Base-by-base conservation (phyloP, 1,284 basidiomycete genomes). In the Moniliella sp. region DNA sequence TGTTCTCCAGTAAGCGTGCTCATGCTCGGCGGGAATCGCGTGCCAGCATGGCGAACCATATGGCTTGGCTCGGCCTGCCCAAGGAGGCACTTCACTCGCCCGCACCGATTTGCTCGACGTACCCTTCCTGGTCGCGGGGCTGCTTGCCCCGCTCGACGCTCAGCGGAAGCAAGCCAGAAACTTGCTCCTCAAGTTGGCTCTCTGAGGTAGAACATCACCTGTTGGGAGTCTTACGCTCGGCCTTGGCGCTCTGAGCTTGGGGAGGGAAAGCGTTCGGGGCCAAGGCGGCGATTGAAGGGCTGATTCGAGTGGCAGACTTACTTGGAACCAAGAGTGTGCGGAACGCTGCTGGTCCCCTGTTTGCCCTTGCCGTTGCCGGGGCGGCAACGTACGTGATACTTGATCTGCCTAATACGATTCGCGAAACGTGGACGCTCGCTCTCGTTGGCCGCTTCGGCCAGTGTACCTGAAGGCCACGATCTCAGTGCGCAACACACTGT, bases 361-460 rank as follows among this genome's bases (percentile, higher is more conserved):
- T 91, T 27, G 21, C 8, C 21, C 21, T 23, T n/a, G n/a, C 8
- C 21, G 21, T 23, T n/a, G 31, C 31, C 1, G 18, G 21, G 11
- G 80, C 81, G 16, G 74, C 78, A 0, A 33, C 52, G 33, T 94
- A 88, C 64, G 66, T 91, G 40, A 67, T 94, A 33, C 64, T 80
- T 46, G 86, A 94, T 54, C 69, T 97, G 15, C 91, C 91, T 0
- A 72, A 67, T 50, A 75, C 81, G 2, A 77, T 99, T 40, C 91
- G n/a, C 70, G 74, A 40, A 93, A 83, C 18, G 46, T 55, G 55
- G 55, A 2, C 42, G 55, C 10, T 42, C 36, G 34, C 40, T 58
- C 28, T 39, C 43, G 36, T n/a, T 12, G 11, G 28, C 25, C 4
- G 34, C 17, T 9, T n/a, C n/a, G n/a, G n/a, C n/a, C n/a, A n/a